Conservation (phyloP, 768 basidiomycete species). For the Pleurotus salmoneostramineus region DNA sequence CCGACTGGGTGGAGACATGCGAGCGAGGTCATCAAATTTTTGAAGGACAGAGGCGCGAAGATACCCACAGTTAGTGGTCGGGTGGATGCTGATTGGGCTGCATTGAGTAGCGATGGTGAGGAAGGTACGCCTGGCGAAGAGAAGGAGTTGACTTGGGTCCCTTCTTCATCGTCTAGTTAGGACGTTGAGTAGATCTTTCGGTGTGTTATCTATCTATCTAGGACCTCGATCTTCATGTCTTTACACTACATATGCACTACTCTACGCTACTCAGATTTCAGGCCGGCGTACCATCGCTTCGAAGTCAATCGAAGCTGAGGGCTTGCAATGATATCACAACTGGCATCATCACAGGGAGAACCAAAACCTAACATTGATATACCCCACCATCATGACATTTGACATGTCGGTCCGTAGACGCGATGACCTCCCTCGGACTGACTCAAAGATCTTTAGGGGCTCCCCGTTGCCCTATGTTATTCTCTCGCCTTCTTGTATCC, state of each 20-base stretch:
- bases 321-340: not conserved
- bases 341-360: not conserved
- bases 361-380: too few species aligned
- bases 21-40: constrained; percentile 67
- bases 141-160: constrained; percentile 9
- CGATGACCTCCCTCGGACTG: too few species aligned
- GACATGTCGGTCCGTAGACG: too few species aligned
- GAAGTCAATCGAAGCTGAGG: not conserved
- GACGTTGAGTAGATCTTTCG: not conserved
- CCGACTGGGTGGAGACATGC: constrained; percentile 58
- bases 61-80: constrained; percentile 49
- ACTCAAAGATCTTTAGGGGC: too few species aligned
- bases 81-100: constrained; percentile 69
- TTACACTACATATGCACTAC: too few species aligned
- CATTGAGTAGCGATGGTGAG: constrained; percentile 55
- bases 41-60: constrained; percentile 70
- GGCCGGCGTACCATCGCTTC: not conserved
- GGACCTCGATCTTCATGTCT: not conserved
- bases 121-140: constrained; percentile 34
- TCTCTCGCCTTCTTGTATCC: too few species aligned
- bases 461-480: too few species aligned
- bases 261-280: too few species aligned
- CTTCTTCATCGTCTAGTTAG: not conserved
- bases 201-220: not conserved
- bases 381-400: too few species aligned